These are phyloP conservation scores for Papiliotrema flavescens DNA, from an alignment of 1,284 basidiomycete genomes.

Conservation along the genomic window DNA sequence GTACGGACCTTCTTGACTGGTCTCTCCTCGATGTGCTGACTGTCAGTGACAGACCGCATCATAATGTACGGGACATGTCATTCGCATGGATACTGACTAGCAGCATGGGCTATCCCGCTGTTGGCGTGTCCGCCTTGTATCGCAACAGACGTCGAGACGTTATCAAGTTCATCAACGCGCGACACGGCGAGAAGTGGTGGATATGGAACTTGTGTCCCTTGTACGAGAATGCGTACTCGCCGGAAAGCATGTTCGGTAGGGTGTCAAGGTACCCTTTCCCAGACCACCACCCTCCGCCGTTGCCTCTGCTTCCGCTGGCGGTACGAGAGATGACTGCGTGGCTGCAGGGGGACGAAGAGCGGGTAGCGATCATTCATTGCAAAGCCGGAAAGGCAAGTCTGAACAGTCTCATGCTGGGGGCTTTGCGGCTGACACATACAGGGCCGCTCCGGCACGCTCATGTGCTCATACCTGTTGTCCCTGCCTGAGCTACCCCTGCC, in stretches of 20 bases:
- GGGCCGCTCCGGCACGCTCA: slow-evolving; percentile 75
- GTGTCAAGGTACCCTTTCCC: slow-evolving; percentile 85
- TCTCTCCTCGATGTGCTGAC: slow-evolving; percentile 7
- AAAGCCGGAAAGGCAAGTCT: slow-evolving; percentile 59
- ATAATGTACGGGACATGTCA: slow-evolving; percentile 55
- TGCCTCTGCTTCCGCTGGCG: slow-evolving; percentile 71
- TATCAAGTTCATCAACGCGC: slow-evolving; percentile 67
- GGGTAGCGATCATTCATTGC: slow-evolving; percentile 81
- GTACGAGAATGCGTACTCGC: slow-evolving; percentile 52
- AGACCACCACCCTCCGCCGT: slow-evolving; percentile 80
- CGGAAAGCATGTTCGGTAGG: slow-evolving; percentile 52
- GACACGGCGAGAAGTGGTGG: slow-evolving; percentile 74
- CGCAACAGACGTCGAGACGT: slow-evolving; percentile 76
- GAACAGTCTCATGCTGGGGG: neutral
- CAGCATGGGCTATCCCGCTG: slow-evolving; percentile 69
- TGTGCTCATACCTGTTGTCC: slow-evolving; percentile 73
- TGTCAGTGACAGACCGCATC: slow-evolving; percentile 52
- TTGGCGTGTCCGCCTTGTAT: slow-evolving; percentile 73
- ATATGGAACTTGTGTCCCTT: slow-evolving; percentile 83
- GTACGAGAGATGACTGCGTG: slow-evolving; percentile 75
- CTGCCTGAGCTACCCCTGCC: slow-evolving; percentile 54
- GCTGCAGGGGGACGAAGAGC: slow-evolving; percentile 64
- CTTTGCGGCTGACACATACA: slow-evolving; percentile 53
- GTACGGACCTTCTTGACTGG: slow-evolving; percentile 49
- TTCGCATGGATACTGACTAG: neutral